A percentile compares a stretch with the other conserved stretches of the same genome.
phyloP scores from a whole-genome alignment of 371 early-diverging fungal genomes.

The Mucor circinelloides region DNA sequence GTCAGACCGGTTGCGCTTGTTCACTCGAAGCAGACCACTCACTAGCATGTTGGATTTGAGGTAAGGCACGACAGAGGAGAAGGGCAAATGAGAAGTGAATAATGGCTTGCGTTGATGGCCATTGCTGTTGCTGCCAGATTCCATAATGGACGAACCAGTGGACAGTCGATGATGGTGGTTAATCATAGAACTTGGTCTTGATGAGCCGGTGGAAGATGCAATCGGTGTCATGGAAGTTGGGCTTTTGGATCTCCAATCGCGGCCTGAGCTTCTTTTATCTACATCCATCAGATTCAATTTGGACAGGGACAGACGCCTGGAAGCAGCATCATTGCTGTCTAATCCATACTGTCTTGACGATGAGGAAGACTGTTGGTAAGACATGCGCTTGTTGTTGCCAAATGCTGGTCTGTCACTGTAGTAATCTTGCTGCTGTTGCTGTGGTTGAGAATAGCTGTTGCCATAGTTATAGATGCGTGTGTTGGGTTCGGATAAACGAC shows the following conservation, averaged over 20 bases:
- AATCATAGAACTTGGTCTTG: conserved; percentile 12
- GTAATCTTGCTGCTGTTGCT: neutral
- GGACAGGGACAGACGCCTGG: neutral
- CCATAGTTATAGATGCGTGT: conserved; percentile 21
- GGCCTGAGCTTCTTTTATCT: neutral
- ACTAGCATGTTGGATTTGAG: conserved; percentile 50
- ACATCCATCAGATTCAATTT: neutral
- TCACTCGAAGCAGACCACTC: conserved; percentile 80
- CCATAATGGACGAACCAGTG: conserved; percentile 5
- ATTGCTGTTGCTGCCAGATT: neutral
- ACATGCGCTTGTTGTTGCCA: conserved; percentile 9
- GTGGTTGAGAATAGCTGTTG: neutral
- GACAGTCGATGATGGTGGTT: conserved; percentile 10
- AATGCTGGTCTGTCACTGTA: neutral
- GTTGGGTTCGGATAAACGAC: conserved; percentile 48
- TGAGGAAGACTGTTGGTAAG: conserved; percentile 5
- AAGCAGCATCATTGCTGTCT: neutral
- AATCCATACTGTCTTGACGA: neutral
- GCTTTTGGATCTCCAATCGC: conserved; percentile 8
- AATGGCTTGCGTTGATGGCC: conserved; percentile 47
- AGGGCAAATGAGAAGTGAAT: conserved; percentile 57
- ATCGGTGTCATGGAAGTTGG: neutral
- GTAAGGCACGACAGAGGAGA: conserved; percentile 49
- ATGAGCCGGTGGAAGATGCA: neutral
- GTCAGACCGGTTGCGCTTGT: conserved; percentile 77